Evolutionary conservation across 352 stramenopile genomes (phyloP), one percentile per base, ranked within the genome.

Genomic region (Blastocystis sp.): DNA sequence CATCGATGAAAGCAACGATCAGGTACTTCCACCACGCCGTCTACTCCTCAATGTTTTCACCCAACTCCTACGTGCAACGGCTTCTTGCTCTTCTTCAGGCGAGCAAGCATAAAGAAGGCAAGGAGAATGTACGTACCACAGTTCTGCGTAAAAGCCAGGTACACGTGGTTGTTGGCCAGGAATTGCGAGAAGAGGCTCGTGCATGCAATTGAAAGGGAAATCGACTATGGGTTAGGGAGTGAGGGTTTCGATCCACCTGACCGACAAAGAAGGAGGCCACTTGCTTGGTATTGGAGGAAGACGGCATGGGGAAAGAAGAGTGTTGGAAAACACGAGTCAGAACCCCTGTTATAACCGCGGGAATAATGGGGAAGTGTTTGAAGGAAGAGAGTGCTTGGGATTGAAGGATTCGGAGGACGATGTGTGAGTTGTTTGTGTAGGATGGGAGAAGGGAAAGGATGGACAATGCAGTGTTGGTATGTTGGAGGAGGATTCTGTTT

Each of bases 1-100:
- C 77, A 78, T 87, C 77, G 41, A 87, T 62, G n/a, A 87, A 59
- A 45, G 77, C 59, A 74, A 87, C 65, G 52, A 87, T 87, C 41
- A 77, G 28, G 41, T 87, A 87, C 38, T 87, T 87, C 77, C 77
- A 87, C 77, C 77, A 87, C 14, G 77, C 52, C 21, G 77, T 81
- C 71, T 81, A 66, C 17, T n/a, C 19, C 17, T 19, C 19, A 81
- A 62, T 34, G 14, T 19, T 7, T 17, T 7, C 7, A 52, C 11
- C 21, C 7, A 34, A 64, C 4, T 34, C 45, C 23, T 21, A 81
- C 60, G 17, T 81, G 41, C 19, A 81, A 59, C 43, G 38, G 38
- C 3, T n/a, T 23, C 19, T 81, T 38, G 17, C n/a, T 81, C 23
- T 64, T 81, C 23, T 21, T 38, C 7, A 81, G 43, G 23, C 71